Evolutionary conservation across 2,329 filamentous ascomycete genomes (phyloP).

Genomic region (Akanthomyces muscarius): DNA sequence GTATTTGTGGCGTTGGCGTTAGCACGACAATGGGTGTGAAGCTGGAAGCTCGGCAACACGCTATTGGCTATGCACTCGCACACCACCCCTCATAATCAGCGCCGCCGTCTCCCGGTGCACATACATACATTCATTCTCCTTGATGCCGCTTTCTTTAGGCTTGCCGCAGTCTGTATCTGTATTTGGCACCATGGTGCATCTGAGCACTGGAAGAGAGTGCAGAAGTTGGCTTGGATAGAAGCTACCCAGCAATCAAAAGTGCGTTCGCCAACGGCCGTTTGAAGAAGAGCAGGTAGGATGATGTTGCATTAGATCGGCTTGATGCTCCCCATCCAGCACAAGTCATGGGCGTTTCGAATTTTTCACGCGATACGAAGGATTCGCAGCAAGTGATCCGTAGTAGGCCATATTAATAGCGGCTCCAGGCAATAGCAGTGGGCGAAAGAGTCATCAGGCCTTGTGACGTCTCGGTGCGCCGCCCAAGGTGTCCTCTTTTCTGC

Average conservation of each 20-base stretch:
- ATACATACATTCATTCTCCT: neutral
- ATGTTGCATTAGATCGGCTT: neutral
- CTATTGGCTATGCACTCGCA: neutral
- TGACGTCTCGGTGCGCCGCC: constrained; percentile 5
- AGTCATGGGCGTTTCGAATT: constrained; percentile 6
- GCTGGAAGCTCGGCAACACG: neutral
- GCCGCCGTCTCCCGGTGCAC: neutral
- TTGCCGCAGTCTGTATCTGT: neutral
- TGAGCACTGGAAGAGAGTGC: neutral
- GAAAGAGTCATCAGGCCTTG: constrained; percentile 12
- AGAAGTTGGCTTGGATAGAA: neutral
- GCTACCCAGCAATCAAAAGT: neutral
- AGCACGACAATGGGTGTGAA: neutral
- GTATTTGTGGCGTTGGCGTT: constrained; percentile 6
- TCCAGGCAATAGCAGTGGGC: neutral
- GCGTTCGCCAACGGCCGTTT: neutral
- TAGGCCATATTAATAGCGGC: neutral
- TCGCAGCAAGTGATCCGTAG: neutral
- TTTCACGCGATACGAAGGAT: constrained; percentile 4
- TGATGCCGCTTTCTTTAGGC: neutral
- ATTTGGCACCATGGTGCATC: too few species aligned
- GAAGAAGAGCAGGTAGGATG: neutral
- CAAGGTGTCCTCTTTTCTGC: constrained; percentile 8
- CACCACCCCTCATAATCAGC: neutral
- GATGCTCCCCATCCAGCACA: neutral